Evolutionary conservation across 352 stramenopile genomes (phyloP), one percentile per base, ranked within the genome.

Genomic region (Phytophthora macrochlamydospora): DNA sequence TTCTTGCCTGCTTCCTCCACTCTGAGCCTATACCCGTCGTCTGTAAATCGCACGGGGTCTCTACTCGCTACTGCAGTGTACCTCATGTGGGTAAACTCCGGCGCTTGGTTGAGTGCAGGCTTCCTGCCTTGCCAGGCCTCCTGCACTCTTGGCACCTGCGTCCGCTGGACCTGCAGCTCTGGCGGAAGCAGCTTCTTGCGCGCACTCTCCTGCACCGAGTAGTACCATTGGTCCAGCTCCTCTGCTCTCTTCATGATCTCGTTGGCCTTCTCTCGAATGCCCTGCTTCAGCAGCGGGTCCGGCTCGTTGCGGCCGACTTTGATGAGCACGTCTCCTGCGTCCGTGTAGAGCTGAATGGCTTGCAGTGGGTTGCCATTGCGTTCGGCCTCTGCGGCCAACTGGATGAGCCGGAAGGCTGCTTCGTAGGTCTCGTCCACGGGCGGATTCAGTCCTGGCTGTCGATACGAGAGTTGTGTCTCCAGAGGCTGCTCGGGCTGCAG

Each of bases 51-150:
- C 50, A 76, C 73, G 5, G 78, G 78, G 40, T 83, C 67, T 50
- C 76, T 78, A 3, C 69, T 83, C 13, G 75, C 69, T 63, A 86
- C 78, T 2, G 72, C 72, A 3, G 75, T 86, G 62, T 86, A 86
- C 0, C 73, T 44, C 78, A 86, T 83, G 52, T 73, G 61, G 1
- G 66, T 75, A 40, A 86, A 82, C 62, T 86, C 71, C 11, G 75
- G 60, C 1, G 60, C 37, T 14, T 78, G 55, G n/a, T 30, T 40
- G 46, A 75, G 61, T 18, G 67, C 65, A 11, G 76, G 76, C 2
- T 46, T 66, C 7, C 73, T 65, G 7, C 62, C 64, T 11, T 65
- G 53, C 76, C 76, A 85, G 7, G 73, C 59, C 33, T 82, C 62
- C 42, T 80, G 65, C 2, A 85, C 76, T 14, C 69, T 62, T n/a